Conservation (phyloP, 768 basidiomycete genomes). For the Fistulinella prunicolor region DNA sequence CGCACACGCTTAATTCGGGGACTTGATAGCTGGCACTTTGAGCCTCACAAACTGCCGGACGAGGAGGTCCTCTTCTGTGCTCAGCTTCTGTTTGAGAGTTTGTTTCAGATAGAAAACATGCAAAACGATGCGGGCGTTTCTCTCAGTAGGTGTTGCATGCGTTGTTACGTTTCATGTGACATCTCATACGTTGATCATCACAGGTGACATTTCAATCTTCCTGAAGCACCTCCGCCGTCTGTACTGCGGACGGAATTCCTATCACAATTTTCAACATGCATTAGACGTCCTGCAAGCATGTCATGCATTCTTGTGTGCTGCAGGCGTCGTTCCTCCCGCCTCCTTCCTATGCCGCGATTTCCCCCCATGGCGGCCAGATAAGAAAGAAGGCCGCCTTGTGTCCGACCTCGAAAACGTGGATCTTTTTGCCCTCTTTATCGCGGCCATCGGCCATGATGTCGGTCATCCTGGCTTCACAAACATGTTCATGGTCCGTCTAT, state of each 20-base stretch:
- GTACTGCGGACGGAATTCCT: slow-evolving; percentile 88
- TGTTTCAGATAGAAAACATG: slow-evolving; percentile 79
- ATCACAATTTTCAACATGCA: slow-evolving; percentile 98
- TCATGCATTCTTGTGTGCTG: slow-evolving; percentile 77
- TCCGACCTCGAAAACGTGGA: slow-evolving; percentile 61
- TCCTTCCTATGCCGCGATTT: slow-evolving; percentile 48
- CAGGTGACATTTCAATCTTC: slow-evolving; percentile 75
- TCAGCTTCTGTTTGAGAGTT: slow-evolving; percentile 80
- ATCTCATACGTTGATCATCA: slow-evolving; percentile 16
- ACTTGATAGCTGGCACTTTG: slow-evolving; percentile 85
- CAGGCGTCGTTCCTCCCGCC: slow-evolving; percentile 79
- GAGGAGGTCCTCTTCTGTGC: slow-evolving; percentile 82
- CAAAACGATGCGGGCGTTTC: slow-evolving; percentile 53
- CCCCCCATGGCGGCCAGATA: slow-evolving; percentile 37
- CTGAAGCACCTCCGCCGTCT: slow-evolving; percentile 87
- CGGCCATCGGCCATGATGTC: slow-evolving; percentile 96
- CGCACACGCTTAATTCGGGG: slow-evolving; percentile 62
- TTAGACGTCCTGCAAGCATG: slow-evolving; percentile 94
- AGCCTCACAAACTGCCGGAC: slow-evolving; percentile 79
- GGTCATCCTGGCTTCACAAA: slow-evolving; percentile 96
- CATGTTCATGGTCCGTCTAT: slow-evolving; percentile 77
- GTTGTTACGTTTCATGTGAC: slow-evolving; percentile 19
- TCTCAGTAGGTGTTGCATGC: slow-evolving; percentile 46
- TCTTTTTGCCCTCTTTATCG: slow-evolving; percentile 80
- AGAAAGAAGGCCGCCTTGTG: slow-evolving; percentile 34